These are phyloP conservation scores for Lactarius tabidus DNA, from an alignment of 768 basidiomycete species.

Conservation along the genomic window DNA sequence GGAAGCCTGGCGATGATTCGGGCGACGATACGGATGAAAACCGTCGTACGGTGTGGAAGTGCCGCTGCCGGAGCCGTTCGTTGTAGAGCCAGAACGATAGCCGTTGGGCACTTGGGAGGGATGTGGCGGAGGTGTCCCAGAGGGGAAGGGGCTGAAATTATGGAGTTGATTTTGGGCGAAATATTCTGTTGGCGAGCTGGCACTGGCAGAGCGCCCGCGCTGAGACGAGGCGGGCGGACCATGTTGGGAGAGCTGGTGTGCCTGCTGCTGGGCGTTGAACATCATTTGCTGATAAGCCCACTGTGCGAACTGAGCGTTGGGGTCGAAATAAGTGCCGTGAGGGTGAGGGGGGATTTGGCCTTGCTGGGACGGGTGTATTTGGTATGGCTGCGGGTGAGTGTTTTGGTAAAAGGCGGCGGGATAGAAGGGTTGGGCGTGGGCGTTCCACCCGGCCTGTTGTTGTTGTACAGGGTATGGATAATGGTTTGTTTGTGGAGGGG, in stretches of 20 bases:
- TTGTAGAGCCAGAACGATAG: constrained; percentile 34
- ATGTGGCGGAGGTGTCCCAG: constrained; percentile 65
- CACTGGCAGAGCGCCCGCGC: constrained; percentile 37
- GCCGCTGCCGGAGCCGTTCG: constrained; percentile 36
- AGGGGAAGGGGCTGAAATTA: constrained; percentile 62
- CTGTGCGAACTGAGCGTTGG: constrained; percentile 72
- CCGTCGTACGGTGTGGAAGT: constrained; percentile 45
- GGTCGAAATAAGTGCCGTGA: constrained; percentile 68
- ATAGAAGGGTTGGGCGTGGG: constrained; percentile 69
- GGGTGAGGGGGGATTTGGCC: constrained; percentile 44
- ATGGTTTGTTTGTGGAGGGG: constrained; percentile 39
- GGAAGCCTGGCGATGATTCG: constrained; percentile 38
- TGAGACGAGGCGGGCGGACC: constrained; percentile 38
- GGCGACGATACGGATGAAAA: constrained; percentile 81
- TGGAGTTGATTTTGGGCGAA: constrained; percentile 52
- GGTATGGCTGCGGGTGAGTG: constrained; percentile 58
- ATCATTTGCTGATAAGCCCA: constrained; percentile 94
- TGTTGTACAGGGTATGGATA: constrained; percentile 72
- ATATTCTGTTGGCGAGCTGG: constrained; percentile 47
- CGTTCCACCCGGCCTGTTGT: constrained; percentile 68
- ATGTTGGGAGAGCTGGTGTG: constrained; percentile 23
- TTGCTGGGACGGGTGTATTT: constrained; percentile 36
- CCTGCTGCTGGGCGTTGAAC: constrained; percentile 49
- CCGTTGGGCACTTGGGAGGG: constrained; percentile 42
- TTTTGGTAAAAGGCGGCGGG: constrained; percentile 69